Conservation (phyloP, 768 basidiomycete species). For the Gloeophyllum trabeum region DNA sequence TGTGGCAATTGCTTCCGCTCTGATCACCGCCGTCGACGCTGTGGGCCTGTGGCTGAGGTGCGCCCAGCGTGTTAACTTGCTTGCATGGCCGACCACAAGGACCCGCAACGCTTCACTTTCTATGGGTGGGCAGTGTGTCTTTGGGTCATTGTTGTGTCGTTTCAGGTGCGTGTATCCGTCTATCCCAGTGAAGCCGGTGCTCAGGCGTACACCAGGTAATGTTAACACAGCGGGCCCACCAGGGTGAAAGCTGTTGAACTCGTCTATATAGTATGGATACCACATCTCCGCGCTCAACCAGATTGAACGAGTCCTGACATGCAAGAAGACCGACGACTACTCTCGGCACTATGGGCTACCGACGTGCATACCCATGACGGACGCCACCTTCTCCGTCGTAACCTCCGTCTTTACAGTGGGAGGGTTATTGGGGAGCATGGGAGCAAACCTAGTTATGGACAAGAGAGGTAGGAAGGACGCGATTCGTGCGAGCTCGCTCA, state of each 20-base stretch:
- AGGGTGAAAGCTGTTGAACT: too few relatives aligned
- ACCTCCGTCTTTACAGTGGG: constrained; percentile 85
- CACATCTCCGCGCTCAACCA: constrained; percentile 90
- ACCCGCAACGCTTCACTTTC: constrained; percentile 36
- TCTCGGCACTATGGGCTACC: constrained; percentile 32
- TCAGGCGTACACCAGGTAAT: background rate
- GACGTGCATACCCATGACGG: constrained; percentile 72
- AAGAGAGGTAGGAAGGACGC: constrained; percentile 62
- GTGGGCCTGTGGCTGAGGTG: too few relatives aligned
- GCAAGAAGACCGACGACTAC: constrained; percentile 26
- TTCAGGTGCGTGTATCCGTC: constrained; percentile 26
- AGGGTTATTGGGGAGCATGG: constrained; percentile 68
- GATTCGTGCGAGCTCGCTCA: constrained; percentile 40
- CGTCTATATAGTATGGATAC: constrained; percentile 67
- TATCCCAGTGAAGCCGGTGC: too few relatives aligned
- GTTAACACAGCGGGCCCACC: background rate
- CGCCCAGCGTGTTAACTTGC: too few relatives aligned
- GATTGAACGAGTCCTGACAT: constrained; percentile 70
- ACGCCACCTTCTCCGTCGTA: constrained; percentile 68
- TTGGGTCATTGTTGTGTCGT: constrained; percentile 59
- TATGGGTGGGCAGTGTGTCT: constrained; percentile 56
- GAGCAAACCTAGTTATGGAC: constrained; percentile 61
- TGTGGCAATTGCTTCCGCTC: too few relatives aligned
- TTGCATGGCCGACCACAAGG: too few relatives aligned
- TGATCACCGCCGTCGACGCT: too few relatives aligned